These are phyloP conservation scores for Stagonosporopsis tanaceti DNA, from an alignment of 2,329 filamentous ascomycete species.

Conservation along the genomic window DNA sequence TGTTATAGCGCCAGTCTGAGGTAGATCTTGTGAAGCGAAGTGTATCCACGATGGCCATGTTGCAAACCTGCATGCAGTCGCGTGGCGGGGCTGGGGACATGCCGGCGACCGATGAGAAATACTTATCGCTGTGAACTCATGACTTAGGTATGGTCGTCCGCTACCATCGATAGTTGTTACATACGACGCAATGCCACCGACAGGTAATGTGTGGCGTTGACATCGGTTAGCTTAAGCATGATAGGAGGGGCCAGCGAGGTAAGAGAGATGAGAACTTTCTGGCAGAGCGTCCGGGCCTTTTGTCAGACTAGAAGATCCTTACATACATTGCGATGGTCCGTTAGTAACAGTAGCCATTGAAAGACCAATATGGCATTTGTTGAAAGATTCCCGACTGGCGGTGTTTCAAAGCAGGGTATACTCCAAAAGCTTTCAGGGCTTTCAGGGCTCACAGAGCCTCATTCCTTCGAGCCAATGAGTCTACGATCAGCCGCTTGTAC, in stretches of 20 bases:
- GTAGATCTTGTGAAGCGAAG: not conserved
- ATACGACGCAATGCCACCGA: constrained; percentile 6
- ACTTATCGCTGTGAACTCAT: not conserved
- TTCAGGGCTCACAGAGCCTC: constrained; percentile 17
- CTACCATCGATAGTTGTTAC: not conserved
- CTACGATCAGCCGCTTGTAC: constrained; percentile 9
- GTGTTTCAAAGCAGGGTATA: not conserved
- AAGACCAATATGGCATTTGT: not conserved
- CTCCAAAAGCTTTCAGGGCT: not conserved
- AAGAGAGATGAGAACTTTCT: not conserved
- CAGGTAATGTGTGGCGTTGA: constrained; percentile 1
- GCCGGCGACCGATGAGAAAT: not conserved
- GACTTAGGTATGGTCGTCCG: not conserved
- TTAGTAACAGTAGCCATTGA: not conserved
- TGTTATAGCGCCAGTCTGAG: not conserved
- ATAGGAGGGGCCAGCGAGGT: not conserved
- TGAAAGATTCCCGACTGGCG: not conserved
- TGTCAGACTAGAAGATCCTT: no score
- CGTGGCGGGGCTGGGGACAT: constrained; percentile 8
- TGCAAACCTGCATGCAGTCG: constrained; percentile 1
- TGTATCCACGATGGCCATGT: not conserved
- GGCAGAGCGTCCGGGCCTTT: not conserved
- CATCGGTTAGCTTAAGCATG: not conserved
- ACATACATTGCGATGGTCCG: not conserved
- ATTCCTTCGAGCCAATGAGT: constrained; percentile 5